These are phyloP conservation scores for Fusarium fujikuroi DNA, from an alignment of 2,329 filamentous ascomycete species.

Conservation along the genomic window DNA sequence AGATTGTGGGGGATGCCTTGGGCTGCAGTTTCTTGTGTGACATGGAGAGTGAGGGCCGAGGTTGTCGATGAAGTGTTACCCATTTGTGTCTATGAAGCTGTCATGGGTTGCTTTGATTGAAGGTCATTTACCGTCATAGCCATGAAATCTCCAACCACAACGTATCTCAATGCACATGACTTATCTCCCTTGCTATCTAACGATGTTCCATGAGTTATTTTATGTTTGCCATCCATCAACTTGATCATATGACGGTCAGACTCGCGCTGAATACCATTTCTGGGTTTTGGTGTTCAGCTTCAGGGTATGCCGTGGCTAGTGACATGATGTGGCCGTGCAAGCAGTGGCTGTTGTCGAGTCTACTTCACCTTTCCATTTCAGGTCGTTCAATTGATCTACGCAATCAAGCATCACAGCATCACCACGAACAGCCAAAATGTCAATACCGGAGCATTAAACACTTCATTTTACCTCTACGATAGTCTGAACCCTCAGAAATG, in stretches of 20 bases:
- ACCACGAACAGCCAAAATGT: background rate
- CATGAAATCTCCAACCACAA: accelerated
- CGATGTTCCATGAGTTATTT: background rate
- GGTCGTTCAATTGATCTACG: background rate
- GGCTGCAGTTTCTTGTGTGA: background rate
- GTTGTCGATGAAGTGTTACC: background rate
- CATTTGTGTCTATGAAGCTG: background rate
- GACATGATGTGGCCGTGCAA: background rate
- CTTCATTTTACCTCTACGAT: accelerated
- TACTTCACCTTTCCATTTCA: background rate
- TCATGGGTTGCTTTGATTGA: background rate
- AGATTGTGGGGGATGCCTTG: background rate
- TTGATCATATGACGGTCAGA: too few relatives aligned
- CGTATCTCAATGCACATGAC: accelerated
- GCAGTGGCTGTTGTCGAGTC: background rate
- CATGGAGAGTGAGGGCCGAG: accelerated
- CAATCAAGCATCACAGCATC: background rate
- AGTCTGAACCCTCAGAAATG: background rate
- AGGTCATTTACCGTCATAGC: background rate
- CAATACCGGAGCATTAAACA: accelerated
- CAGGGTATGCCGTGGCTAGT: background rate
- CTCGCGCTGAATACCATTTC: background rate
- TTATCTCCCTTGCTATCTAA: accelerated
- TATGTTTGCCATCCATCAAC: background rate
- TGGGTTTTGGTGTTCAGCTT: accelerated